Base-by-base conservation (phyloP, 306 rosid genomes). In the Fragaria iinumae region DNA sequence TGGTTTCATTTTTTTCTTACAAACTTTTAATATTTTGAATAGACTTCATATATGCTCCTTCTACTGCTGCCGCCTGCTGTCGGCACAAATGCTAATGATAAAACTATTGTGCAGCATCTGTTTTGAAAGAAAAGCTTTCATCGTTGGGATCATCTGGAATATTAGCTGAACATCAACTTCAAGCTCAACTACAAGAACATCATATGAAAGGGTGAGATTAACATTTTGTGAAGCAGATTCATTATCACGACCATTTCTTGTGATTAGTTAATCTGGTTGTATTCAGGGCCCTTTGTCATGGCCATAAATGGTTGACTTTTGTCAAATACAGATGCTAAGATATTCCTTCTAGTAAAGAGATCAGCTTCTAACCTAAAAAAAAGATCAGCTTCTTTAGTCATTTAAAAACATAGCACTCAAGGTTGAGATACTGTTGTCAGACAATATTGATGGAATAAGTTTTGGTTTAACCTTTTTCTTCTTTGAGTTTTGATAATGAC, bases 81-180 rank as follows among this genome's bases (percentile, higher is more conserved):
- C 77, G 25, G 77, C 76, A 52, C 81, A 80, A 71, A 52, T 71
- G 75, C 88, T 88, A 81, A 90, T 60, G 69, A 62, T 79, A 73
- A 65, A 68, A 45, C 68, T 85, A 9, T 77, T 80, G 77, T 86
- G 84, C 96, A 96, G 99, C 98, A 66, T 96, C 99, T 83, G 89
- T 88, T 74, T 87, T 92, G 83, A 96, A 91, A 82, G 99, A 96
- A 86, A 96, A 96, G 71, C 91, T 96, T 77, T 78, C 91, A 29
- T 82, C 93, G 76, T 77, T 96, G 91, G 99, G 99, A 74, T 86
- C 99, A 64, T 92, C 99, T 83, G 99, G 99, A 84, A 89, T 92
- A 73, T 84, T 92, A 84, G 99, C 98, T 4, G 99, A 96, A 25
- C 99, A 96, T 85, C 99, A 96, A 81, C 99, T 96, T 86, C 99